Conservation (phyloP, 2,329 filamentous ascomycete species). For the Pseudogymnoascus sp. region DNA sequence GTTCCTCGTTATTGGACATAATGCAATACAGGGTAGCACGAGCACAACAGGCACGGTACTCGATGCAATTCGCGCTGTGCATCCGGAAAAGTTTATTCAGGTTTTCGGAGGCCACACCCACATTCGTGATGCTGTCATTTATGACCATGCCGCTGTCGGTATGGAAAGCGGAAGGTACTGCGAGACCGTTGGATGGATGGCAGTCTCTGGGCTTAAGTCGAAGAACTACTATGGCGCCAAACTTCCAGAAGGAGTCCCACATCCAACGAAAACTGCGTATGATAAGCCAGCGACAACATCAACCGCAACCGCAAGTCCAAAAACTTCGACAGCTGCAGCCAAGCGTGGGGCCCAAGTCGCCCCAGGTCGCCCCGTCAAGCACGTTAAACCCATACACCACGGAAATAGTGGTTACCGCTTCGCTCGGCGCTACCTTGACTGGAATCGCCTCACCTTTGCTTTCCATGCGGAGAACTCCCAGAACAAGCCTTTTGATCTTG, state of each 20-base stretch:
- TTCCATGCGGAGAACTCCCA: slow-evolving; percentile 69
- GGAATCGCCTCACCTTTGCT: slow-evolving; percentile 65
- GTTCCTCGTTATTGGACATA: slow-evolving; percentile 80
- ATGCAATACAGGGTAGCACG: slow-evolving; percentile 60
- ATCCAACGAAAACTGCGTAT: slow-evolving; percentile 26
- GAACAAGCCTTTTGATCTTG: slow-evolving; percentile 59
- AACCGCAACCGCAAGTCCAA: slow-evolving; percentile 57
- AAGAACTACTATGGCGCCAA: slow-evolving; percentile 20
- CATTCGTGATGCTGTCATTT: slow-evolving; percentile 74
- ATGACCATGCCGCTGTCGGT: slow-evolving; percentile 69
- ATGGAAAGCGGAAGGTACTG: slow-evolving; percentile 86
- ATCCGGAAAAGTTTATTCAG: slow-evolving; percentile 77
- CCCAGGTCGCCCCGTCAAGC: slow-evolving; percentile 64
- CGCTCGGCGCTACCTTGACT: slow-evolving; percentile 79
- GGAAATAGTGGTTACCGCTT: slow-evolving; percentile 39
- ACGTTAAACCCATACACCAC: not conserved
- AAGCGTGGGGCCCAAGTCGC: slow-evolving; percentile 25
- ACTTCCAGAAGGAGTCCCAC: slow-evolving; percentile 23
- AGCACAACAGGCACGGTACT: slow-evolving; percentile 70
- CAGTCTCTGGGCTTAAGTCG: slow-evolving; percentile 55
- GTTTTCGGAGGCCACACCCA: slow-evolving; percentile 91
- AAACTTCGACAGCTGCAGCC: slow-evolving; percentile 46
- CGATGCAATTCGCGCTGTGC: slow-evolving; percentile 64
- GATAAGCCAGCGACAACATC: slow-evolving; percentile 28
- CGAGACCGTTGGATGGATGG: slow-evolving; percentile 93